Percentiles rank a stretch among this genome's conserved stretches.
These are phyloP conservation scores for Porosira glacialis DNA, from an alignment of 352 stramenopile species.

Conservation along the genomic window DNA sequence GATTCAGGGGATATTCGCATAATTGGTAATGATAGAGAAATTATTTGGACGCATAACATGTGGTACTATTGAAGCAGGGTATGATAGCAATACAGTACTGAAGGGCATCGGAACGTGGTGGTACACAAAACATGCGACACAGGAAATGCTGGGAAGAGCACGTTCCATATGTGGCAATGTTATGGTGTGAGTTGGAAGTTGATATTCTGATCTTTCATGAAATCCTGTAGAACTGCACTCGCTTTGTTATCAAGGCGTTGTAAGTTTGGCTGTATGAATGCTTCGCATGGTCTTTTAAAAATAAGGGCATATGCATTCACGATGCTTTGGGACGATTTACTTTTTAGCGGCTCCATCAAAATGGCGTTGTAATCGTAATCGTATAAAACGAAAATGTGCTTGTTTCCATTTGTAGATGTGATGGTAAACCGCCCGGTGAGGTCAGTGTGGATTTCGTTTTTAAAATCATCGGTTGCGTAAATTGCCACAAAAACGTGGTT, in stretches of 20 bases:
- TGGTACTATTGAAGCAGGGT: no score
- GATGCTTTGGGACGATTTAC: background rate
- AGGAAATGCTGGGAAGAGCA: no score
- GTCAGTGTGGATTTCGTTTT: background rate
- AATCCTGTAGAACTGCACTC: background rate
- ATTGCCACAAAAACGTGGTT: no score
- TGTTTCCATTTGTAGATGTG: background rate
- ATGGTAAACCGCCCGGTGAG: background rate
- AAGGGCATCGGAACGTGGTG: no score
- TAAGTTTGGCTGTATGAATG: background rate
- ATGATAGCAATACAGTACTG: no score
- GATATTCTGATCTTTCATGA: background rate
- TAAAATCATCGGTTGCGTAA: no score
- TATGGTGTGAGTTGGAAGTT: background rate
- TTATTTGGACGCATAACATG: no score
- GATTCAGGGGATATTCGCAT: no score
- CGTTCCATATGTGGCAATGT: no score
- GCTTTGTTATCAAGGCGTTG: background rate
- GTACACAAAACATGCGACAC: no score
- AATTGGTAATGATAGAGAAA: no score
- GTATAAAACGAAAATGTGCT: background rate
- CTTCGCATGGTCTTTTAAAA: background rate
- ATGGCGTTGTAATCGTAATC: background rate
- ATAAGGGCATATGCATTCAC: background rate
- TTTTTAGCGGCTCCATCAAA: background rate